These are phyloP conservation scores for Gamarada debralockiae DNA, from an alignment of 495 filamentous ascomycete genomes.

Conservation along the genomic window DNA sequence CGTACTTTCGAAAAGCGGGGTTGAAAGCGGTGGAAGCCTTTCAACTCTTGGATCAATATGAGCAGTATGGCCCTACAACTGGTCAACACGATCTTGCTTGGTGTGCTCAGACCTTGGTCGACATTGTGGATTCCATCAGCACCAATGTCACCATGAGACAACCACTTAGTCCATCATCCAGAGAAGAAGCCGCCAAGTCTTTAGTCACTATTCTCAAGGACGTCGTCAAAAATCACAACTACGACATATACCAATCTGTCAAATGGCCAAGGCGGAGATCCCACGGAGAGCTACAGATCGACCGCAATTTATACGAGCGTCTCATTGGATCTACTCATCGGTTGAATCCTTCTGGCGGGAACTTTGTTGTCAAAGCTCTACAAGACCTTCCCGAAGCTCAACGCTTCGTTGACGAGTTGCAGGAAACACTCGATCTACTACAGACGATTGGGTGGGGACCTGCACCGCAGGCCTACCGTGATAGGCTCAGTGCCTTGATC, in stretches of 20 bases:
- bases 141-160: constrained; percentile 10
- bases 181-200: constrained; percentile 18
- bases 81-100: constrained; percentile 19
- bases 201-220: constrained; percentile 20
- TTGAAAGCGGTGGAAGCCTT: constrained; percentile 11
- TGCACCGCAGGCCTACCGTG: constrained; percentile 17
- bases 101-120: constrained; percentile 20
- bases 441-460: constrained; percentile 16
- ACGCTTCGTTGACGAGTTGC: constrained; percentile 19
- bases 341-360: constrained; percentile 10
- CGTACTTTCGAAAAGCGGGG: constrained; percentile 21
- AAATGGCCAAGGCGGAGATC: constrained; percentile 12
- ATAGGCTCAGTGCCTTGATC: constrained; percentile 17
- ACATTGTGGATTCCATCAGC: constrained; percentile 20
- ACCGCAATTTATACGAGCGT: constrained; percentile 25
- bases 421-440: constrained; percentile 13
- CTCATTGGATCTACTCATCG: constrained; percentile 18
- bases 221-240: constrained; percentile 21
- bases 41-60: constrained; percentile 17
- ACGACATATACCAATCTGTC: constrained; percentile 20
- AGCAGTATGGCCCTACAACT: constrained; percentile 3
- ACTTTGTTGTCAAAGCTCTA: constrained; percentile 21
- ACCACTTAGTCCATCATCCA: constrained; percentile 14
- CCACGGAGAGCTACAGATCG: constrained; percentile 15
- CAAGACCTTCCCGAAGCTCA: constrained; percentile 21